Evolutionary conservation across 2,329 filamentous ascomycete species (phyloP).

Genomic region (Exophiala oligosperma): DNA sequence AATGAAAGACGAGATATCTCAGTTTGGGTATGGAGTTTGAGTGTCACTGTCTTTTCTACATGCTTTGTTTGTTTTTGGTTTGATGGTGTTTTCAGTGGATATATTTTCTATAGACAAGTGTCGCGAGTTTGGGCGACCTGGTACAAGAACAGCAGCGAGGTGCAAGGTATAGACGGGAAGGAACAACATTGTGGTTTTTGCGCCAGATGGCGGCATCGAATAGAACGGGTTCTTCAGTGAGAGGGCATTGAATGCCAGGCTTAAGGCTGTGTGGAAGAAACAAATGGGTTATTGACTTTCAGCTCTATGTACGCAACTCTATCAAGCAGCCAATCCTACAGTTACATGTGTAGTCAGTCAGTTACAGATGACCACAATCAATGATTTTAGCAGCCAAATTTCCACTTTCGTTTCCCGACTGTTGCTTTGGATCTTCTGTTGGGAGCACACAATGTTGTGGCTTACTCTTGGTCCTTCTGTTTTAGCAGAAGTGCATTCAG

Average conservation of each 20-base stretch:
- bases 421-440: neutral
- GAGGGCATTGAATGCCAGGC: slow-evolving; percentile 8
- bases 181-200: slow-evolving; percentile 8
- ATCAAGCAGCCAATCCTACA: slow-evolving; percentile 20
- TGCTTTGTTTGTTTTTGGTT: slow-evolving; percentile 1
- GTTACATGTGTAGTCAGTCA: slow-evolving; percentile 23
- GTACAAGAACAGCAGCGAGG: slow-evolving; percentile 19
- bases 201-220: slow-evolving; percentile 20
- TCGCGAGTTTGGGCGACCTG: neutral
- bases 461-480: too few relatives aligned
- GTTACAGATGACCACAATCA: slow-evolving; percentile 20
- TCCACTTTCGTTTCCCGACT: neutral
- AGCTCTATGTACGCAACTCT: slow-evolving; percentile 5
- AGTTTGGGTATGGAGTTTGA: too few relatives aligned
- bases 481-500: too few relatives aligned
- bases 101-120: neutral
- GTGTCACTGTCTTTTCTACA: neutral
- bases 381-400: slow-evolving; percentile 4
- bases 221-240: slow-evolving; percentile 19
- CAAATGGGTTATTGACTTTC: neutral
- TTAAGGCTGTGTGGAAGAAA: slow-evolving; percentile 4
- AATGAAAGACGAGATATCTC: too few relatives aligned
- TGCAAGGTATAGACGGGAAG: slow-evolving; percentile 24
- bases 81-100: slow-evolving; percentile 2
- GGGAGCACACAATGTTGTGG: neutral